Conservation (phyloP, 2,329 filamentous ascomycete genomes). For the Pochonia chlamydosporia region DNA sequence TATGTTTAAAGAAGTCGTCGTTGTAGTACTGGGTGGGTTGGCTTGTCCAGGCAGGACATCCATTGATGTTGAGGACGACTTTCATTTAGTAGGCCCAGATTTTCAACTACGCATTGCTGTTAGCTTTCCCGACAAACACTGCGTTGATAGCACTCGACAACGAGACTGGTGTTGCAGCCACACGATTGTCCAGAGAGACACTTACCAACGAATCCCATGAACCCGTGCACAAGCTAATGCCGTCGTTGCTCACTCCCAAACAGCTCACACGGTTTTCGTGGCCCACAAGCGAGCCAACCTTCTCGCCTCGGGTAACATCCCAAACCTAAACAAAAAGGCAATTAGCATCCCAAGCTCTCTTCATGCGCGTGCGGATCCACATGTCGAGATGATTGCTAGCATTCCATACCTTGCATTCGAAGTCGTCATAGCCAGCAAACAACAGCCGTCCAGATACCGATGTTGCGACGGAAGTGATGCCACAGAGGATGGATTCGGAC, state of each 20-base stretch:
- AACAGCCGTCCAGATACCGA: conserved; percentile 92
- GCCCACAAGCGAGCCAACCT: conserved; percentile 91
- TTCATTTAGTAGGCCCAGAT: conserved; percentile 71
- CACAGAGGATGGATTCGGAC: conserved; percentile 96
- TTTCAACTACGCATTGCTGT: conserved; percentile 57
- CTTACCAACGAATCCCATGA: conserved; percentile 98
- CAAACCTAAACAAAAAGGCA: conserved; percentile 61
- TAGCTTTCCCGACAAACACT: too few relatives aligned
- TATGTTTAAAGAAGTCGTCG: conserved; percentile 16
- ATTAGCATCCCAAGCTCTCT: neutral
- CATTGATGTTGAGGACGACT: conserved; percentile 15
- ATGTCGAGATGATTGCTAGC: neutral
- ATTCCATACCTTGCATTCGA: conserved; percentile 87
- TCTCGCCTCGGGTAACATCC: conserved; percentile 94
- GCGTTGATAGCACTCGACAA: too few relatives aligned
- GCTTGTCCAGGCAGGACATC: conserved; percentile 20
- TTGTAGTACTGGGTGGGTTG: conserved; percentile 22
- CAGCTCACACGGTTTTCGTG: conserved; percentile 99
- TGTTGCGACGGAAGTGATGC: conserved; percentile 96
- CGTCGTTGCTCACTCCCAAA: conserved; percentile 96
- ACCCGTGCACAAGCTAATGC: conserved; percentile 97
- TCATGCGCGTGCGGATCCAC: too few relatives aligned
- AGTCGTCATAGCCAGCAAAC: conserved; percentile 97
- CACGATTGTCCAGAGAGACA: conserved; percentile 15
- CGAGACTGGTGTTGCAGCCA: neutral